Base-by-base conservation (phyloP, 805 yeast species). In the Candida stauntonica region DNA sequence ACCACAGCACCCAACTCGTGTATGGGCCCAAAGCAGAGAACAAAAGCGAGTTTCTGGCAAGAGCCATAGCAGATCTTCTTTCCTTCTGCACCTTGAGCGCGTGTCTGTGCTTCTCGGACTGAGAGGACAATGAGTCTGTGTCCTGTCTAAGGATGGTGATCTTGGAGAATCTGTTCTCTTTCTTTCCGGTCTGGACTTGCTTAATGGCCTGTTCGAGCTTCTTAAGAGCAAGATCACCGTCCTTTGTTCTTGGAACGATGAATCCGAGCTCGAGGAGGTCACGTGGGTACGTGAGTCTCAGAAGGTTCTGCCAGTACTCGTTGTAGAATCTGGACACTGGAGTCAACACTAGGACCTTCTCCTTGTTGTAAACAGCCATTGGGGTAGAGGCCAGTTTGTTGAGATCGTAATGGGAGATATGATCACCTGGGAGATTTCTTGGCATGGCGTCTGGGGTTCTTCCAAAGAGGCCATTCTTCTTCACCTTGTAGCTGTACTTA, bases 1-100 rank as follows among this genome's bases (percentile, higher is more conserved):
- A 68, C 99, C 99, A 93, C 36, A 93, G 67, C 15, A 91, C 84
- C 99, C 99, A 93, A 17, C 94, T 78, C 3, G 95, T 88, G 50
- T 83, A 76, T 16, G 97, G 95, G 4, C 88, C 84, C 33, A 93
- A 67, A 2, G 97, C 79, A 8, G 97, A 84, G 64, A 88, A 87
- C 34, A 93, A 70, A 41, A 93, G 67, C 28, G 96, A 88, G 67
- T 93, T 93, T 59, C 99, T 73, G 3, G 98, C 96, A 48, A 87
- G 67, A 3, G 97, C 95, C 98, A 93, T 91, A 55, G 80, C 79
- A 5, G 84, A 62, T 50, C 99, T 77, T 60, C 99, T 77, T 54
- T 85, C 83, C 62, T 88, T 89, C 63, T 93, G 99, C 19, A 80
- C 94, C 18, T 63, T 65, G 46, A 84, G 65, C 4, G 95, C 96